Evolutionary conservation across 2,329 filamentous ascomycete species (phyloP).

Genomic region (Aspergillus neoniger): DNA sequence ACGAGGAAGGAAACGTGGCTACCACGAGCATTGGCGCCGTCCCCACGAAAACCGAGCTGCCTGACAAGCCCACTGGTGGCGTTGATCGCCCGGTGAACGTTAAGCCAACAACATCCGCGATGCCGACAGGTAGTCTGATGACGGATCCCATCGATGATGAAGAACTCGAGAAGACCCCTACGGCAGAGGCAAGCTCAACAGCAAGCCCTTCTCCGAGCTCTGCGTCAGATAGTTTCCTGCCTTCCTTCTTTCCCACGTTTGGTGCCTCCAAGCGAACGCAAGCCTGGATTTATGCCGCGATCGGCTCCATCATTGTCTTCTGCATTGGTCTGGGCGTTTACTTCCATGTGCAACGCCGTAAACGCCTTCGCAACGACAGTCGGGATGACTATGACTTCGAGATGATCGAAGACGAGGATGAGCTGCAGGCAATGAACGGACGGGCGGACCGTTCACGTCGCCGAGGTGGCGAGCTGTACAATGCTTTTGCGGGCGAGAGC

Average conservation of each 20-base stretch:
- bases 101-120: conserved; percentile 51
- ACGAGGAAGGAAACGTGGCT: conserved; percentile 60
- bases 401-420: conserved; percentile 80
- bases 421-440: conserved; percentile 45
- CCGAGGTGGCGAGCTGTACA: conserved; percentile 84
- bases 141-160: conserved; percentile 5
- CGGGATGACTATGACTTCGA: conserved; percentile 93
- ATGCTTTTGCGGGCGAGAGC: conserved; percentile 93
- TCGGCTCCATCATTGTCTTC: conserved; percentile 83
- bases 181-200: conserved; percentile 32
- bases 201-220: conserved; percentile 35
- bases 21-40: conserved; percentile 63
- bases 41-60: conserved; percentile 48
- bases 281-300: conserved; percentile 88
- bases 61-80: conserved; percentile 61
- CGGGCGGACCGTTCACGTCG: conserved; percentile 56
- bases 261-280: conserved; percentile 84
- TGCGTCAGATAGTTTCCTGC: conserved; percentile 63
- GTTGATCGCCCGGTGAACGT: conserved; percentile 65
- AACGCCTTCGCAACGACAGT: conserved; percentile 70
- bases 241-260: conserved; percentile 86
- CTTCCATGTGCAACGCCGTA: conserved; percentile 76
- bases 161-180: conserved; percentile 24
- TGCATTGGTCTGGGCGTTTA: conserved; percentile 78
- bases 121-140: conserved; percentile 25